Conservation (phyloP, 2,329 filamentous ascomycete species). For the Claviceps monticola region DNA sequence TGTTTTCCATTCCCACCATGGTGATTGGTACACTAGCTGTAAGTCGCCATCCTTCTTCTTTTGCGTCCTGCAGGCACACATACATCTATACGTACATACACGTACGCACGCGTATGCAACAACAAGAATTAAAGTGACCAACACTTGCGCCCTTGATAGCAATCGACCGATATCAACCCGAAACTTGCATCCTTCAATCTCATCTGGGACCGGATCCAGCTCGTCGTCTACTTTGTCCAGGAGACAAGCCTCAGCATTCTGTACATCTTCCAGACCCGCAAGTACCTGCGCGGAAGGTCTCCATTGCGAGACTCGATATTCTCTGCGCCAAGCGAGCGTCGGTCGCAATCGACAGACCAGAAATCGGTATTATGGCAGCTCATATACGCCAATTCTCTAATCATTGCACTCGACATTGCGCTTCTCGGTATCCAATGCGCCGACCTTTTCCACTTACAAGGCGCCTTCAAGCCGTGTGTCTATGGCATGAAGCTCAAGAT, state of each 20-base stretch:
- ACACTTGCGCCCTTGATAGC: constrained; percentile 6
- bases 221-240: constrained; percentile 38
- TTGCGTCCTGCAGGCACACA: neutral
- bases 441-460: constrained; percentile 22
- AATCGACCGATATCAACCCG: constrained; percentile 14
- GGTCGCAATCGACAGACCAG: constrained; percentile 9
- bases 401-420: constrained; percentile 31
- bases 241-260: constrained; percentile 35
- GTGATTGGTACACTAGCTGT: constrained; percentile 39
- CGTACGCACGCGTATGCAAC: too few species aligned
- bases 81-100: too few species aligned
- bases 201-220: constrained; percentile 36
- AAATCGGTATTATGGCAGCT: constrained; percentile 21
- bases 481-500: constrained; percentile 27
- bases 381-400: constrained; percentile 30
- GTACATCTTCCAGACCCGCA: constrained; percentile 26
- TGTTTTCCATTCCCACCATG: constrained; percentile 39
- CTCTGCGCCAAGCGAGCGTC: constrained; percentile 24
- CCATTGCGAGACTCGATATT: constrained; percentile 10
- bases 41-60: constrained; percentile 7
- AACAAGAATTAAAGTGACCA: neutral
- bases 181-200: constrained; percentile 16
- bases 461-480: constrained; percentile 22
- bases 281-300: constrained; percentile 6
- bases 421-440: constrained; percentile 24